Evolutionary conservation across 495 filamentous ascomycete genomes (phyloP), one percentile per base, ranked within the genome.

Genomic region (Aspergillus haitiensis): DNA sequence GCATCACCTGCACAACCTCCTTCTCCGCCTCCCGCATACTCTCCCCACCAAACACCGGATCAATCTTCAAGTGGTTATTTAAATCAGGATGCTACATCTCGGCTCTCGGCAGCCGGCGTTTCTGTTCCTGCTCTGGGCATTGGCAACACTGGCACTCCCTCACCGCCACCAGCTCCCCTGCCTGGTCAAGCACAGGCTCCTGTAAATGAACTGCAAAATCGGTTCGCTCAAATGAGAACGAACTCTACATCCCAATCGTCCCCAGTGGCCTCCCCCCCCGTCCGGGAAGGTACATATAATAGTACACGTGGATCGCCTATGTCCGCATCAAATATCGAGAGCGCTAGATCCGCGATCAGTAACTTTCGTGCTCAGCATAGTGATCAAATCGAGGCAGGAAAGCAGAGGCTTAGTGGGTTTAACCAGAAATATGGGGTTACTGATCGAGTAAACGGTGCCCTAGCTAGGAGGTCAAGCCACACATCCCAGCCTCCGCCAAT

Each of bases 41-140:
- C 71, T 13, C 48, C 71, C 10, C 61, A 70, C 21, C 62, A 72
- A 50, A 59, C 64, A 52, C 45, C 72, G 62, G 48, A 62, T 44
- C 56, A 61, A 21, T 55, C 52, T 37, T 64, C 66, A 56, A 62
- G 78, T 54, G 67, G 75, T 67, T 69, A 81, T 69, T 65, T 93
- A 27, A 93, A 93, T 58, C 87, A 90, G 66, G 82, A 77, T 3
- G 83, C 91, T 15, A 67, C 89, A 36, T 78, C 75, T 37, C 81
- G 91, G 21, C 79, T 98, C 7, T 82, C 87, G 15, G 82, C 84
- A 55, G 87, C 92, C 6, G 93, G 93, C 4, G 80, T 97, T 45
- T 90, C 86, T 0, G 91, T 97, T 3, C 91, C 93, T 1, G 89
- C 82, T 0, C 78, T 97, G 44, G 88, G 88, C 13, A 95, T 96